These are phyloP conservation scores for Podila minutissima DNA, from an alignment of 192 early-diverging fungal species.

Conservation along the genomic window DNA sequence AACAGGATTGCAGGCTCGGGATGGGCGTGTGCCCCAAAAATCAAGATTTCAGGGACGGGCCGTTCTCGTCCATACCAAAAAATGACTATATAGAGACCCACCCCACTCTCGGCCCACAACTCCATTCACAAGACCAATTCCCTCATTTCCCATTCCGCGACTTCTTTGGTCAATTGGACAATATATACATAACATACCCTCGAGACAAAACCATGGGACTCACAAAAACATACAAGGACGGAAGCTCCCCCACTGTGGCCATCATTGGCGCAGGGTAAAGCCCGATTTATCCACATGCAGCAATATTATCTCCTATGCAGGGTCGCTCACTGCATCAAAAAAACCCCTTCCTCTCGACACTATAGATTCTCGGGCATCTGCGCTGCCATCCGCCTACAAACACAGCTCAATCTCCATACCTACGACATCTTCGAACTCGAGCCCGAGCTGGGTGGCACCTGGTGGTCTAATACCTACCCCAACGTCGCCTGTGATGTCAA, in stretches of 20 bases:
- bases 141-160: no score
- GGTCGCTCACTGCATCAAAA: not conserved
- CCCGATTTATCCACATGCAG: not conserved
- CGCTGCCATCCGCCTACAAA: slow-evolving; percentile 60
- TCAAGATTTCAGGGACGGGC: no score
- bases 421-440: slow-evolving; percentile 56
- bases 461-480: slow-evolving; percentile 59
- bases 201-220: slow-evolving; percentile 8
- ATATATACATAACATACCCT: not conserved
- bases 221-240: slow-evolving; percentile 48
- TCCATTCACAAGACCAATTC: no score
- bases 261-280: slow-evolving; percentile 58
- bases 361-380: slow-evolving; percentile 58
- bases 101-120: no score
- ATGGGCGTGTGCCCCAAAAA: no score
- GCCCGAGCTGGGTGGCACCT: slow-evolving; percentile 63
- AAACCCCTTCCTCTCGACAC: not conserved
- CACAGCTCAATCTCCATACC: slow-evolving; percentile 52
- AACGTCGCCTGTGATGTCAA: slow-evolving; percentile 66
- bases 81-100: no score
- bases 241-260: slow-evolving; percentile 43
- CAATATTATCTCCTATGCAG: no score
- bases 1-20: no score
- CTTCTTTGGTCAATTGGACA: no score
- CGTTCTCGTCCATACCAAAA: no score